Evolutionary conservation across 1,284 basidiomycete genomes (phyloP), one percentile per base, ranked within the genome.

Genomic region (Peniophora sp.): DNA sequence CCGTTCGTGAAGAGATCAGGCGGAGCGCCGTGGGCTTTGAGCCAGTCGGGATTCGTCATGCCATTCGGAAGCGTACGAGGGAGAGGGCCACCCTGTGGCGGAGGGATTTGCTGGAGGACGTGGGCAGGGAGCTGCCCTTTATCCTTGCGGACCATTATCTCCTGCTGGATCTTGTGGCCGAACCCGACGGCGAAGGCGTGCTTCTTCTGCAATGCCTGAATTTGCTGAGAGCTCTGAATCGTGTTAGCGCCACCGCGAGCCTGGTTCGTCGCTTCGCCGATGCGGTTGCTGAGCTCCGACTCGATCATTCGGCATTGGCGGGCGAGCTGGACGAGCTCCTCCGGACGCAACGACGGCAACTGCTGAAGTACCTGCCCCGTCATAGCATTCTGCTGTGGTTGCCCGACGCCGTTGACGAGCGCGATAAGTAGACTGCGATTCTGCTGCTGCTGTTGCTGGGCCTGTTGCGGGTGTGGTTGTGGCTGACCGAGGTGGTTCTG

Each of bases 381-480:
- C n/a, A n/a, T n/a, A n/a, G n/a, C n/a, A n/a, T n/a, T n/a, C n/a
- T n/a, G n/a, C n/a, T n/a, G n/a, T 32, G 27, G 27, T 5, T 32
- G 27, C 27, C 27, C 27, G 6, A 32, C 12, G 27, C 12, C 12
- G 27, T 5, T 32, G 27, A 32, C 27, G 27, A 32, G 27, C 12
- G 27, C 12, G 27, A 32, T 5, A 32, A 32, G 27, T 5, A 32
- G 5, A 32, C 12, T 32, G 27, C 27, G 27, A 12, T 12, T 12
- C 24, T 56, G 56, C 23, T 52, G 54, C 44, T 52, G 54, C 47
- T 51, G 53, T 44, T 54, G 51, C 35, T 48, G 48, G 14, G 55
- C 54, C 47, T 58, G 60, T n/a, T 55, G 57, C 32, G 56, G 57
- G 15, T 52, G 39, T 32, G 52, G 55, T 10, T 53, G 54, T 43